Base-by-base conservation (phyloP, 2,329 filamentous ascomycete genomes). In the Tolypocladium tropicale region DNA sequence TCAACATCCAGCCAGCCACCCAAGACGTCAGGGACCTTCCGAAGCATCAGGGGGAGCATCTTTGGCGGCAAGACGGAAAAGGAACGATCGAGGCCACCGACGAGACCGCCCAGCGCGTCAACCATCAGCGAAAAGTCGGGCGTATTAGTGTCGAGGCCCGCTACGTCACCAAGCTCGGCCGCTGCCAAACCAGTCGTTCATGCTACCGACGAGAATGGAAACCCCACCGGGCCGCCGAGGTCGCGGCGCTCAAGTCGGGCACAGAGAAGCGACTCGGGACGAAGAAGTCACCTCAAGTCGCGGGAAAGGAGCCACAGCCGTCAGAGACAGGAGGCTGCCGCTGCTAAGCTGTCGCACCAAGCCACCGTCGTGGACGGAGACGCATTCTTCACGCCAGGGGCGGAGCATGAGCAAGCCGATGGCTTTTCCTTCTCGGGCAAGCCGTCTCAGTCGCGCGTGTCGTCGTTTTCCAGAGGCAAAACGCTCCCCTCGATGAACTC, bases 41-140 rank as follows among this genome's bases (percentile, higher is more conserved):
- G 82, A 62, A 89, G 83, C 65, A 76, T 89, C 60, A 82, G 79
- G 60, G 85, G 87, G 30, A 94, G 88, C 69, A 85, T 96, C 32
- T 92, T 95, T 67, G 85, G 88, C n/a, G 76, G 60, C 18, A 77
- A 80, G 53, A 74, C 74, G 53, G 76, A 78, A 41, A 75, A 74
- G 53, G 76, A 78, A 41, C 72, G 76, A 59, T 73, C 70, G 39
- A 70, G 69, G 61, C 68, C 74, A 60, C 71, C 72, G 71, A 75
- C 67, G 63, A 76, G 68, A 65, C 70, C 68, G 53, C 64, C 70
- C 25, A 75, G 70, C 58, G 66, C 67, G 9, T 58, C 65, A n/a
- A 65, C 67, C 6, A 63, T 65, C 6, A 65, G 63, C 25, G 74
- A 76, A 23, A 76, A 75, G 51, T 67, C 71, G 9, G 56, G 63